Evolutionary conservation across 148 eudicot genomes (phyloP).

Genomic region (Talinum fruticosum): DNA sequence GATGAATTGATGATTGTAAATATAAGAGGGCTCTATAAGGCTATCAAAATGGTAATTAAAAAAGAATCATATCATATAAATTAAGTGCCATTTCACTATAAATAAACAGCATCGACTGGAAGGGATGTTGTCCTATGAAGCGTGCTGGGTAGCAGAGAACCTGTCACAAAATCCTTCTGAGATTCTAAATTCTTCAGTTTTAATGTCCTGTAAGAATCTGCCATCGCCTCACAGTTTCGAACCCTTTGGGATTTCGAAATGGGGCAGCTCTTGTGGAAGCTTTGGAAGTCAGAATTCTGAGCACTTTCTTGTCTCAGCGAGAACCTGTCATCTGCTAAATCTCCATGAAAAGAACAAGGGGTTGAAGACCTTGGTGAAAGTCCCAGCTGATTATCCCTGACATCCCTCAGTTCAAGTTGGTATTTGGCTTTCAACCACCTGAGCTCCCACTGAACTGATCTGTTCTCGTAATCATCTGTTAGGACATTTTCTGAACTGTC

Average conservation of each 20-base stretch:
- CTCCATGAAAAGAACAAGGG: constrained; percentile 16
- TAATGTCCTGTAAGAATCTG: neutral
- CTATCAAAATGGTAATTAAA: neutral
- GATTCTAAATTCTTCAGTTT: no score
- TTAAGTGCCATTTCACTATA: neutral
- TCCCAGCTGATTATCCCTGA: constrained; percentile 49
- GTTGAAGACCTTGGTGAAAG: constrained; percentile 32
- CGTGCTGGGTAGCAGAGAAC: neutral
- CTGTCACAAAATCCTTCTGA: no score
- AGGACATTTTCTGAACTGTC: constrained; percentile 12
- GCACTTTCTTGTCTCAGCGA: neutral
- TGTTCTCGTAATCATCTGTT: constrained; percentile 30
- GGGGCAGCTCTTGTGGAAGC: constrained; percentile 1
- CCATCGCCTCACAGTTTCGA: constrained; percentile 2
- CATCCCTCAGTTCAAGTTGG: constrained; percentile 50
- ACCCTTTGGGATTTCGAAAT: neutral
- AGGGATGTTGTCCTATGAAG: neutral
- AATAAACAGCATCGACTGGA: neutral
- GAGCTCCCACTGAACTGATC: constrained; percentile 40
- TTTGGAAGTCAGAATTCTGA: neutral
- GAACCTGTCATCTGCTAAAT: neutral
- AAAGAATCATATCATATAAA: neutral
- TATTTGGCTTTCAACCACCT: constrained; percentile 73
- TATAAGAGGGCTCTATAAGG: neutral
- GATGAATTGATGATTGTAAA: neutral